Percentiles rank a stretch among this genome's conserved stretches.
Evolutionary conservation across 768 basidiomycete genomes (phyloP).

Genomic region (Rhodotorula paludigena): DNA sequence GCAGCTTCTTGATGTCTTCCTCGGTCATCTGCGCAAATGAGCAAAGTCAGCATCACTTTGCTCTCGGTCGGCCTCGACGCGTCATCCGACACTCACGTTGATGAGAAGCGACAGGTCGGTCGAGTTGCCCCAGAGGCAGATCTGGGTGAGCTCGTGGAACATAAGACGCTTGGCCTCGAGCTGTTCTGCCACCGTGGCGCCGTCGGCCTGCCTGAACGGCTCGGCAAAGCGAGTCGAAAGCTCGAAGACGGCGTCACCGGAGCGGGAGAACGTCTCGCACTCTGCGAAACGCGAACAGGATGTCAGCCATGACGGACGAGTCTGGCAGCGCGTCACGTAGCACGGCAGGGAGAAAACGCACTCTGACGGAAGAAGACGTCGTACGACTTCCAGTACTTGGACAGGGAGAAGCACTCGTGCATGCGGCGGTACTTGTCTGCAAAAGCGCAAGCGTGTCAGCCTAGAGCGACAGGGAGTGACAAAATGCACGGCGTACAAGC

Average conservation of each 20-base stretch:
- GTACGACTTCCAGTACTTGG: conserved; percentile 82
- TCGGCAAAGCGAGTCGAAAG: conserved; percentile 85
- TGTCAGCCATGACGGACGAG: background rate
- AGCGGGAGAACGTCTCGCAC: conserved; percentile 93
- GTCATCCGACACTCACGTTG: conserved; percentile 51
- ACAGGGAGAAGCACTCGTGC: conserved; percentile 86
- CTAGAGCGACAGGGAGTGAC: background rate
- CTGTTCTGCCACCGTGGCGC: conserved; percentile 48
- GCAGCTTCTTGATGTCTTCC: conserved; percentile 92
- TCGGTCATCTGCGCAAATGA: conserved; percentile 64
- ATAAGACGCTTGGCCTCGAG: conserved; percentile 61
- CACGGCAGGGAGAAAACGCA: conserved; percentile 46
- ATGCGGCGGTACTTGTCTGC: conserved; percentile 79
- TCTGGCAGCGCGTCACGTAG: background rate
- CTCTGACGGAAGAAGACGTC: conserved; percentile 96
- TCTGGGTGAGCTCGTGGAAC: conserved; percentile 85
- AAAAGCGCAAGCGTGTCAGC: background rate
- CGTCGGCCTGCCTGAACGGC: conserved; percentile 63
- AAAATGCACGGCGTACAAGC: conserved; percentile 53
- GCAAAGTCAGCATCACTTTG: background rate
- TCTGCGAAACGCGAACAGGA: conserved; percentile 43
- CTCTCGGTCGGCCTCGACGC: background rate
- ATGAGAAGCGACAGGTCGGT: conserved; percentile 91
- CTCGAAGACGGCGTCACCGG: conserved; percentile 85
- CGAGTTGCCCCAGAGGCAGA: conserved; percentile 86